Base-by-base conservation (phyloP, 1,139 yeast genomes). In the Suhomyces choctaworum region DNA sequence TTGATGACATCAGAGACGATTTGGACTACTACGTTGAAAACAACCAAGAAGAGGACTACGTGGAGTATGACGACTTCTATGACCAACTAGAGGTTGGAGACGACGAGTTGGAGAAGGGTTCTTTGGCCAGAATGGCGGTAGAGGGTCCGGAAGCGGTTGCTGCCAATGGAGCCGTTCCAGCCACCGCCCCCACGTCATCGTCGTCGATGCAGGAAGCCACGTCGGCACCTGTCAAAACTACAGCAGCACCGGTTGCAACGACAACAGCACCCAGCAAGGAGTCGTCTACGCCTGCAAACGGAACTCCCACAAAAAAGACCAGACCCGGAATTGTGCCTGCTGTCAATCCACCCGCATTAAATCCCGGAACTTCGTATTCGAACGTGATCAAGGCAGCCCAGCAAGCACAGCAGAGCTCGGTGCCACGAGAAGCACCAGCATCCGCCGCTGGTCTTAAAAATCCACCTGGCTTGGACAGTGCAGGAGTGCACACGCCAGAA, bases 21-120 rank as follows among this genome's bases (percentile, higher is more conserved):
- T 85, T 94, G 55, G 88, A 78, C 48, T 92, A 90, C 62, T 92
- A 89, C 58, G 96, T 94, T 29, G 97, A 92, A 45, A 86, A 92
- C 45, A 94, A 92, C 55, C 95, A 86, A 61, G 97, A 89, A 39
- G 95, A 82, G n/a, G 96, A 90, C 52, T 94, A 89, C 59, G 86
- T 92, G 16, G 97, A 92, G 54, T 96, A 92, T 59, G 97, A 92
- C 51, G 92, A 89, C 22, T 80, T 92, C 45, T 92, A 92, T 57
- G 97, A 92, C 48, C 89, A 81, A 40, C 73, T 92, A 46, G 92
- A 86, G 36, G 73, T 88, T 34, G 78, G 52, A 15, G 52, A 45
- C 26, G 51, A 48, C 16, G 84, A 78, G 31, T 80, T 76, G 35
- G 69, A 68, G 47, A 65, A 50, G 6, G 81, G 78, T 16, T 65